phyloP scores from a whole-genome alignment of 352 stramenopile species.

The Phytophthora meadii region DNA sequence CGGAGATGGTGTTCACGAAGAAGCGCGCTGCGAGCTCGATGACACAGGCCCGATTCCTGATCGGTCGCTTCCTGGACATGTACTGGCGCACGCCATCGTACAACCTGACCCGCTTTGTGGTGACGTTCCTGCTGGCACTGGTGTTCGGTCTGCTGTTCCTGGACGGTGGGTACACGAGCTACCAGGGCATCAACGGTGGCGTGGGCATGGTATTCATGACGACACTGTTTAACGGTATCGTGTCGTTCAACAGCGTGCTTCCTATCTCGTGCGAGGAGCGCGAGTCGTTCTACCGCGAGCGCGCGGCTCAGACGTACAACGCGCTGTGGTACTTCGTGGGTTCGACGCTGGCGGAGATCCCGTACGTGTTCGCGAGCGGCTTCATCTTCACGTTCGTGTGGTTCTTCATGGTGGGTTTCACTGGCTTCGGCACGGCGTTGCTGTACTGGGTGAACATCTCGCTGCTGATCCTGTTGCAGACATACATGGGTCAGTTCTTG shows the following conservation, averaged over 20 bases:
- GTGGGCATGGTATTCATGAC: slow-evolving; percentile 50
- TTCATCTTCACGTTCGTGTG: slow-evolving; percentile 46
- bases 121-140: slow-evolving; percentile 34
- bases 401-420: slow-evolving; percentile 53
- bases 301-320: slow-evolving; percentile 85
- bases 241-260: slow-evolving; percentile 39
- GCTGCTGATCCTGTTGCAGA: slow-evolving; percentile 44
- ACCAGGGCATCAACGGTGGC: slow-evolving; percentile 45
- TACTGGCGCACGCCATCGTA: slow-evolving; percentile 92
- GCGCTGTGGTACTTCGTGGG: slow-evolving; percentile 70
- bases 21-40: slow-evolving; percentile 45
- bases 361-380: slow-evolving; percentile 51
- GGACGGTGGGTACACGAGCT: slow-evolving; percentile 43
- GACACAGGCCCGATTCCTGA: slow-evolving; percentile 45
- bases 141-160: slow-evolving; percentile 75
- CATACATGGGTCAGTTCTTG: slow-evolving; percentile 49
- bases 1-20: slow-evolving; percentile 40
- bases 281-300: slow-evolving; percentile 76
- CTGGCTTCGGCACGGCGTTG: slow-evolving; percentile 31
- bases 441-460: slow-evolving; percentile 44
- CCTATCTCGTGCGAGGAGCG: slow-evolving; percentile 33
- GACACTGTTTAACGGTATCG: slow-evolving; percentile 84
- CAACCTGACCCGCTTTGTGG: slow-evolving; percentile 74
- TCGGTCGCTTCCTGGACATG: slow-evolving; percentile 57
- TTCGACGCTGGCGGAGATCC: slow-evolving; percentile 87